Percentiles rank a stretch among this genome's conserved stretches.
Conservation (phyloP, 2,329 filamentous ascomycete genomes). For the Alternaria incomplexa region DNA sequence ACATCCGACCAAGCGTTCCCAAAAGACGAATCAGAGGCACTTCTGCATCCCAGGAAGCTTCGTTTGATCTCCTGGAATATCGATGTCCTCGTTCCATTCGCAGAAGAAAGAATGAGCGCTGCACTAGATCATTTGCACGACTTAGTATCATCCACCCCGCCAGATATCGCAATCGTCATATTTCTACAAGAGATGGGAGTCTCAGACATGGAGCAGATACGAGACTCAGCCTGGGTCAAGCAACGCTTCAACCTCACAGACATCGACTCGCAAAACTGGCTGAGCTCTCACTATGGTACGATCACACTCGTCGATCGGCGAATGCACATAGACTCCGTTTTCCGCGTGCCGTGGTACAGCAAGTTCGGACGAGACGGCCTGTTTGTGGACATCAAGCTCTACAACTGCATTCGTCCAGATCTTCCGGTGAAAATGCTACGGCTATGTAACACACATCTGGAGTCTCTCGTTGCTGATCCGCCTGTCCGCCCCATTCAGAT, state of each 20-base stretch:
- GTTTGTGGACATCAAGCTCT: slow-evolving; percentile 58
- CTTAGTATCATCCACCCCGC: slow-evolving; percentile 28
- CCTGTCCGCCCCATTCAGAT: slow-evolving; percentile 60
- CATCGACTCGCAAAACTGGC: slow-evolving; percentile 53
- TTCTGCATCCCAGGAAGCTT: slow-evolving; percentile 14
- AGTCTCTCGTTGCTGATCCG: slow-evolving; percentile 58
- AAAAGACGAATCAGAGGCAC: background rate
- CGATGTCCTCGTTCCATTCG: slow-evolving; percentile 51
- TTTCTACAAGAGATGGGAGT: slow-evolving; percentile 61
- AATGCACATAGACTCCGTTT: slow-evolving; percentile 53
- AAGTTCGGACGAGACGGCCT: slow-evolving; percentile 61
- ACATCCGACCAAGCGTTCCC: background rate
- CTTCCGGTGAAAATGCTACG: slow-evolving; percentile 44
- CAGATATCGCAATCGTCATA: slow-evolving; percentile 48
- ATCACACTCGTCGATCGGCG: slow-evolving; percentile 59
- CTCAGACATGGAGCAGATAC: slow-evolving; percentile 55
- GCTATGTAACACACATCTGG: slow-evolving; percentile 64
- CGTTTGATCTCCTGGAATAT: slow-evolving; percentile 58
- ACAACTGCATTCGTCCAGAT: background rate
- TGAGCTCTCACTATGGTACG: slow-evolving; percentile 58
- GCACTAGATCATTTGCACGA: slow-evolving; percentile 50
- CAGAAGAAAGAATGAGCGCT: slow-evolving; percentile 49
- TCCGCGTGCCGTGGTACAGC: slow-evolving; percentile 60
- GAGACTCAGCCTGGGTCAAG: slow-evolving; percentile 55
- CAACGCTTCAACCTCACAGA: slow-evolving; percentile 59